phyloP scores from a whole-genome alignment of 1,284 basidiomycete genomes.

The Trichosporon inkin region DNA sequence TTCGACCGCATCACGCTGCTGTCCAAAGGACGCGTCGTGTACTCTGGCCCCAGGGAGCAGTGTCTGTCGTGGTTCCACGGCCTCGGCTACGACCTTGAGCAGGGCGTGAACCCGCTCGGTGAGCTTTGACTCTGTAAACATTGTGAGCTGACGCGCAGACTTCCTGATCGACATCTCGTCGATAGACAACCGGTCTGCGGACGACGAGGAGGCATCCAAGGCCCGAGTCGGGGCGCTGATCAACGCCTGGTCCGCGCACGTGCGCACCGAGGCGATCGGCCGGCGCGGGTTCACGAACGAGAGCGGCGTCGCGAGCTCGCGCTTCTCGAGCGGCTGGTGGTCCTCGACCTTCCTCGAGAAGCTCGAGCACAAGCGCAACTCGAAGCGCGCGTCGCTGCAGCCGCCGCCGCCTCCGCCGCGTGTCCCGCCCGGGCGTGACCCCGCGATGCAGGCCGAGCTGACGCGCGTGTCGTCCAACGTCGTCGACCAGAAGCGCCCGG shows the following conservation, averaged over 20 bases:
- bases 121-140: background rate
- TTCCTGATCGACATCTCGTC: conserved; percentile 55
- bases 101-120: conserved; percentile 49
- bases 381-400: background rate
- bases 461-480: conserved; percentile 4
- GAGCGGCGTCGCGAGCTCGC: background rate
- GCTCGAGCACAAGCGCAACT: background rate
- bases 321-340: background rate
- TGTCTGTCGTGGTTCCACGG: conserved; percentile 52
- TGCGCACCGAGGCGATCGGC: background rate
- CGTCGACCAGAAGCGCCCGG: conserved; percentile 32
- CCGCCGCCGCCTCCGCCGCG: background rate
- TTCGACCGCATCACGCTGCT: conserved; percentile 55
- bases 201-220: conserved; percentile 47
- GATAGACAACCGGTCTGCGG: conserved; percentile 52
- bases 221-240: conserved; percentile 36
- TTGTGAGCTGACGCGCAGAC: conserved; percentile 39
- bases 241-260: conserved; percentile 31
- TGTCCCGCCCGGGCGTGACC: background rate
- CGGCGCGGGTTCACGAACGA: background rate
- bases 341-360: background rate
- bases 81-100: conserved; percentile 43
- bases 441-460: conserved; percentile 8
- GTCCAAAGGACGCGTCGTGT: conserved; percentile 54
- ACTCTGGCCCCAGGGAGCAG: conserved; percentile 48